Evolutionary conservation across 352 stramenopile species (phyloP), one percentile per base, ranked within the genome.

Genomic region (Globisporangium paroecandrum): DNA sequence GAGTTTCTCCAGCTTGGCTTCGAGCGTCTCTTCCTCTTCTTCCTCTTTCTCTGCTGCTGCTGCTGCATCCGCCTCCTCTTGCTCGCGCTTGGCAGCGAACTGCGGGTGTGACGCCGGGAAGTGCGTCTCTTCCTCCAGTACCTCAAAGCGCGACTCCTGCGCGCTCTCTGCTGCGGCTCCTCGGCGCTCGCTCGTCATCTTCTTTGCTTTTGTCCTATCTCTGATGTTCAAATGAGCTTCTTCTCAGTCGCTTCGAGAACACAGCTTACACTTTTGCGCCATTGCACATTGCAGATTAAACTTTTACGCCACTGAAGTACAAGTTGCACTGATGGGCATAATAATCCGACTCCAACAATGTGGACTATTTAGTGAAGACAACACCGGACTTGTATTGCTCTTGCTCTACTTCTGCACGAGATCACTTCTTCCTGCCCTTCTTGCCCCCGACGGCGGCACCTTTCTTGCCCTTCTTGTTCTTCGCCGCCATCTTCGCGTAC

Each of bases 81-180:
- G 62, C 46, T 71, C 62, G 0, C 43, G 27, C 13, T 47, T 66
- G 6, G n/a, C 62, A 12, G 47, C 47, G 20, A 58, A 71, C 72
- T 79, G 77, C 15, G 78, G 72, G 59, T 83, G 70, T 24, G 64
- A 69, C 55, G 65, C 66, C 27, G 84, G 81, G 68, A 73, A 94
- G 72, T 95, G 87, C 64, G 85, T 93, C 79, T 91, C 81, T 68
- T 95, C 87, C 70, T 95, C 87, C 54, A 95, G 69, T 65, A 95
- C 86, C 71, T 95, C 85, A 66, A 95, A 95, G 64, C 87, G 82
- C 68, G 81, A 82, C 65, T 76, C 68, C 56, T 58, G 62, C 46
- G 59, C 25, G 27, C 24, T 10, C 51, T 41, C 62, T 29, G 46
- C 62, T 24, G 27, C 47, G 25, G 46, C 62, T 6, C 18, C 60